These are phyloP conservation scores for Xylariaceae sp. DNA, from an alignment of 2,329 filamentous ascomycete genomes.

Conservation along the genomic window DNA sequence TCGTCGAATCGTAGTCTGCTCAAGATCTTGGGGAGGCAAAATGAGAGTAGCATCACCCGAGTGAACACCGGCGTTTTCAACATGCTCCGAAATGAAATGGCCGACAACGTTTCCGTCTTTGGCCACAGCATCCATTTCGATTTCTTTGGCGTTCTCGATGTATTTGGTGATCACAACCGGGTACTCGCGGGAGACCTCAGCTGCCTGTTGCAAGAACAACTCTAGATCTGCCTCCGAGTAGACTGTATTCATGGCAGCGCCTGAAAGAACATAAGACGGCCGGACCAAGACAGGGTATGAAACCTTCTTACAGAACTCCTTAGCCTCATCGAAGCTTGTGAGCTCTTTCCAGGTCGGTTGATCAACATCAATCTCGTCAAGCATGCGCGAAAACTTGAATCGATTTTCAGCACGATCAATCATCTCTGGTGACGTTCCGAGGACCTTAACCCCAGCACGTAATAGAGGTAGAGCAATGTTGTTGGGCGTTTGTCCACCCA, in stretches of 20 bases:
- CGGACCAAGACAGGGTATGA: slow-evolving; percentile 91
- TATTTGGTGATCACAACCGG: slow-evolving; percentile 99
- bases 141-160: slow-evolving; percentile 98
- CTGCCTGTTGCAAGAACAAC: slow-evolving; percentile 83
- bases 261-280: slow-evolving; percentile 93
- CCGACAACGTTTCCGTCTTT: slow-evolving; percentile 84
- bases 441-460: slow-evolving; percentile 83
- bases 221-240: slow-evolving; percentile 93
- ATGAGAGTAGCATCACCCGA: slow-evolving; percentile 97
- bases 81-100: slow-evolving; percentile 97
- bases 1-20: slow-evolving; percentile 79
- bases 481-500: slow-evolving; percentile 97
- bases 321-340: slow-evolving; percentile 89
- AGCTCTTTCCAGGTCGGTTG: slow-evolving; percentile 98
- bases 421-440: slow-evolving; percentile 97
- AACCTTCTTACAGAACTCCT: slow-evolving; percentile 80
- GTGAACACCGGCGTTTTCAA: slow-evolving; percentile 97
- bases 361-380: slow-evolving; percentile 90
- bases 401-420: slow-evolving; percentile 96
- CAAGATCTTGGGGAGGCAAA: slow-evolving; percentile 87
- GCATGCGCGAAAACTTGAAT: slow-evolving; percentile 98
- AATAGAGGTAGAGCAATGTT: slow-evolving; percentile 91
- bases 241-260: slow-evolving; percentile 98
- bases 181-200: slow-evolving; percentile 88
- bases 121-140: slow-evolving; percentile 98